phyloP scores from a whole-genome alignment of 176 grass and related monocot species.

The Zea luxurians region DNA sequence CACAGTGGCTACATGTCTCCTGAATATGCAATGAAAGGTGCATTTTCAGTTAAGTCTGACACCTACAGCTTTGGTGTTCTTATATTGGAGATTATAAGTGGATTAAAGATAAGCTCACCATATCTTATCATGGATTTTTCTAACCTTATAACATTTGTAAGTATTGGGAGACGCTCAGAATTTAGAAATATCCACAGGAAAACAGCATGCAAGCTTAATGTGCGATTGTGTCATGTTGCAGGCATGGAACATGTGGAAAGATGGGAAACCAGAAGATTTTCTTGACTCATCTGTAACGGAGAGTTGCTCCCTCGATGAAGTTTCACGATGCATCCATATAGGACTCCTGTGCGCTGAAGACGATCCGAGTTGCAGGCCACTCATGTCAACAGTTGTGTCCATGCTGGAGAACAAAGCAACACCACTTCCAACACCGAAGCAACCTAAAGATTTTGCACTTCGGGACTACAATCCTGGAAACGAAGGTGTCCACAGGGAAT shows the following conservation, averaged over 20 bases:
- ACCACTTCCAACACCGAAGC: conserved; percentile 18
- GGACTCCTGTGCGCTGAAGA: conserved; percentile 59
- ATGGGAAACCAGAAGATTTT: conserved; percentile 37
- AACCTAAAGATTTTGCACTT: no score
- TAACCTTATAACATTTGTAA: conserved; percentile 44
- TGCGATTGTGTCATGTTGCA: background rate
- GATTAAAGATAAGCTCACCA: conserved; percentile 42
- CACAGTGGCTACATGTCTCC: conserved; percentile 61
- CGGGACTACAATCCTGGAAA: no score
- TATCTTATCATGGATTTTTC: background rate
- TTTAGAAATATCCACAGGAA: no score
- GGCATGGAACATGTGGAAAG: conserved; percentile 54
- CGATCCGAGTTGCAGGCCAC: conserved; percentile 44
- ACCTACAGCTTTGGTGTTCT: conserved; percentile 54
- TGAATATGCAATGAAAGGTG: conserved; percentile 60
- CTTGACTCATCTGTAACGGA: conserved; percentile 20
- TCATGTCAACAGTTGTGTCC: conserved; percentile 48
- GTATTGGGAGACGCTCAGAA: background rate
- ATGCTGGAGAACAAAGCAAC: conserved; percentile 47
- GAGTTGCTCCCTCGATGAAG: conserved; percentile 20
- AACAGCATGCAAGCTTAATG: no score
- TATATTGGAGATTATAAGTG: conserved; percentile 54
- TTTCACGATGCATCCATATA: conserved; percentile 46
- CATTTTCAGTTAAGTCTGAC: conserved; percentile 58
- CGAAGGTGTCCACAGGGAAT: no score